phyloP scores from a whole-genome alignment of 352 stramenopile genomes.

The Pythium angustatum region DNA sequence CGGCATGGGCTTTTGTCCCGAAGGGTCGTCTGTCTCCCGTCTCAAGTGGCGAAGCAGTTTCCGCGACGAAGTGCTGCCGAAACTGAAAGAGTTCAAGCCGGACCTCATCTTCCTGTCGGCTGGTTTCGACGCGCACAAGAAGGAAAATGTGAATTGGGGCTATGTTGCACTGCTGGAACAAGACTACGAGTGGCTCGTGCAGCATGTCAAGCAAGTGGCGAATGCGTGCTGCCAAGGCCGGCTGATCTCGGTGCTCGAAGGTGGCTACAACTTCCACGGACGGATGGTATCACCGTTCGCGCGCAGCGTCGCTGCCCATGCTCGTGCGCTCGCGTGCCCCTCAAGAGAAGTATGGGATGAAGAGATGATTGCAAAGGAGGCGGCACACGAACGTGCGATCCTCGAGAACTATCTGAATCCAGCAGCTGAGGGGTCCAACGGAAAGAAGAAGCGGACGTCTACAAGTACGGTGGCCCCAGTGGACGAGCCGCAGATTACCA shows the following conservation, averaged over 20 bases:
- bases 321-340: conserved; percentile 56
- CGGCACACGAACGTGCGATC: conserved; percentile 45
- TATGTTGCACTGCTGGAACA: conserved; percentile 78
- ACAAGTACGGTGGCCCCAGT: neutral
- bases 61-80: conserved; percentile 60
- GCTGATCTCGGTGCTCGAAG: conserved; percentile 83
- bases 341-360: conserved; percentile 51
- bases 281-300: conserved; percentile 82
- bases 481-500: neutral
- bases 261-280: conserved; percentile 87
- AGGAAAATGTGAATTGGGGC: conserved; percentile 79
- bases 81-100: conserved; percentile 59
- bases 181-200: conserved; percentile 85
- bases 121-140: conserved; percentile 81
- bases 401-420: conserved; percentile 51
- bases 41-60: conserved; percentile 79
- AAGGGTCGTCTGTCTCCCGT: conserved; percentile 58
- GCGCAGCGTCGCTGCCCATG: conserved; percentile 70
- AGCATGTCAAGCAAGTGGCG: conserved; percentile 72
- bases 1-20: conserved; percentile 50
- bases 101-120: conserved; percentile 84
- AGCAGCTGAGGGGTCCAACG: neutral
- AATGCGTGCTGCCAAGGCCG: conserved; percentile 69
- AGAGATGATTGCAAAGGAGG: conserved; percentile 48
- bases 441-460: conserved; percentile 9